Conservation (phyloP, 495 filamentous ascomycete genomes). For the Penicillium steckii region DNA sequence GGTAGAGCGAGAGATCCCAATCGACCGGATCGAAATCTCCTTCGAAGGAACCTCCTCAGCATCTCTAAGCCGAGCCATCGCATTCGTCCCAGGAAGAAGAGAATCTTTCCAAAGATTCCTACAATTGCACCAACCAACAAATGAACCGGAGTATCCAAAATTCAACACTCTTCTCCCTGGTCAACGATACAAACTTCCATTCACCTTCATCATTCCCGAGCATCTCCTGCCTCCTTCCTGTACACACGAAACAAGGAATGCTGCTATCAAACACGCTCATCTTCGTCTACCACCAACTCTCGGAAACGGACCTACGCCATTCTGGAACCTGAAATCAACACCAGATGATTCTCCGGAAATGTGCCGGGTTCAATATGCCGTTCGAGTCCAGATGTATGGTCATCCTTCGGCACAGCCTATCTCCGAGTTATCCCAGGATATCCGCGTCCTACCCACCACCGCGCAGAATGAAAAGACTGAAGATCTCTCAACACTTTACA, state of each 20-base stretch:
- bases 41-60: slow-evolving; percentile 53
- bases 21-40: slow-evolving; percentile 69
- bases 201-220: slow-evolving; percentile 71
- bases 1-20: slow-evolving; percentile 55
- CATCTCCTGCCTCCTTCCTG: slow-evolving; percentile 54
- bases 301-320: slow-evolving; percentile 32
- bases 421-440: background rate
- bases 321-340: slow-evolving; percentile 1
- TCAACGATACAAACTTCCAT: slow-evolving; percentile 63
- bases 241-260: slow-evolving; percentile 40
- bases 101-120: slow-evolving; percentile 57
- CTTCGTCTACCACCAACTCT: slow-evolving; percentile 67
- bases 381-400: background rate
- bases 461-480: background rate
- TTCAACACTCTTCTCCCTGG: slow-evolving; percentile 59
- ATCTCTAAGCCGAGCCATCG: slow-evolving; percentile 1
- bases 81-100: slow-evolving; percentile 27
- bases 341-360: background rate
- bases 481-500: background rate
- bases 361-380: slow-evolving; percentile 3
- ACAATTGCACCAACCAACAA: slow-evolving; percentile 67
- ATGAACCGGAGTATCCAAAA: slow-evolving; percentile 56
- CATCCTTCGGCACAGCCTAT: background rate
- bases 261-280: slow-evolving; percentile 61
- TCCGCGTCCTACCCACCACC: slow-evolving; percentile 1